These are phyloP conservation scores for Cyclotella distinguenda DNA, from an alignment of 108 stramenopile genomes.

Conservation along the genomic window DNA sequence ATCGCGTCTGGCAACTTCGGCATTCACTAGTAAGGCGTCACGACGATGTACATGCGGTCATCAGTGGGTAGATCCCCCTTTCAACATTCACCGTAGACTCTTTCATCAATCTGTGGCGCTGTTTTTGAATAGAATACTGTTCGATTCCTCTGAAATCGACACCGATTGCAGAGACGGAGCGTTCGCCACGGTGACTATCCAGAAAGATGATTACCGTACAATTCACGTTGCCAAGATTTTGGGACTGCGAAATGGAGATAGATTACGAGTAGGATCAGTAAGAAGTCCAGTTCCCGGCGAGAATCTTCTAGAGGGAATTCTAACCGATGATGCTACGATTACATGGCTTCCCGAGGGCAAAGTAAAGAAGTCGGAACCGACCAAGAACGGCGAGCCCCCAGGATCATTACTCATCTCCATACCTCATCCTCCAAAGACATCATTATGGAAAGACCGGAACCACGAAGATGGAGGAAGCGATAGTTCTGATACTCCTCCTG, in stretches of 20 bases:
- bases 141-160: conserved; percentile 59
- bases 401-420: conserved; percentile 59
- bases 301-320: conserved; percentile 39
- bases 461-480: conserved; percentile 9
- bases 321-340: conserved; percentile 71
- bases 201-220: conserved; percentile 79
- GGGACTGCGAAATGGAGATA: conserved; percentile 67
- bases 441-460: conserved; percentile 6
- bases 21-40: no score
- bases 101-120: conserved; percentile 19
- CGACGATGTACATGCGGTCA: no score
- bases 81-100: no score
- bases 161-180: conserved; percentile 1
- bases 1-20: no score
- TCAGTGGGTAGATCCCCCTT: no score
- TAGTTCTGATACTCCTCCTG: conserved; percentile 22
- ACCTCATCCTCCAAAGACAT: conserved; percentile 35
- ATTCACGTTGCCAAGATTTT: conserved; percentile 81
- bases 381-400: conserved; percentile 74
- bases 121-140: conserved; percentile 71
- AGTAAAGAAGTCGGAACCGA: conserved; percentile 72
- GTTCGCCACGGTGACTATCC: conserved; percentile 53
- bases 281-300: conserved; percentile 6
- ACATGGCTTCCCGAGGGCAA: conserved; percentile 83
- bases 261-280: conserved; percentile 73